Percentiles rank a stretch among this genome's conserved stretches.
Evolutionary conservation across 2,329 filamentous ascomycete genomes (phyloP).

Genomic region (Penicillium sp.): DNA sequence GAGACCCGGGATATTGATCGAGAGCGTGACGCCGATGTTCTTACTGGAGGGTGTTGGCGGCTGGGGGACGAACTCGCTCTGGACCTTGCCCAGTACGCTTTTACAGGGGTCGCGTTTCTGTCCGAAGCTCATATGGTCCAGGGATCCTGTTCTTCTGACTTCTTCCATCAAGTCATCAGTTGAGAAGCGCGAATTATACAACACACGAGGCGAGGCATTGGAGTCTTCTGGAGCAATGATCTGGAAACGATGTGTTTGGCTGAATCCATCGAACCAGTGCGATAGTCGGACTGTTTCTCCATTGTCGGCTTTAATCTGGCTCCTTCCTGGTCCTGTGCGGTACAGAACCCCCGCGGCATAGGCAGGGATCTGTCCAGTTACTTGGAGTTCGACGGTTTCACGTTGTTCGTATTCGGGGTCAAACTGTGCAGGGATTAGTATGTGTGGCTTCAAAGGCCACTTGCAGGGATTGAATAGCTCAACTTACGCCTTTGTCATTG

Average conservation of each 20-base stretch:
- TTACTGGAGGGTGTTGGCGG: constrained; percentile 55
- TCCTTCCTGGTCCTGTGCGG: constrained; percentile 68
- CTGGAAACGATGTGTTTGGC: constrained; percentile 68
- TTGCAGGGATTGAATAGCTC: no score
- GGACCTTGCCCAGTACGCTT: constrained; percentile 65
- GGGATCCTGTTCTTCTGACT: constrained; percentile 58
- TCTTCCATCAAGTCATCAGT: constrained; percentile 60
- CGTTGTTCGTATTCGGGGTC: constrained; percentile 63
- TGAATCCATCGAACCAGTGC: constrained; percentile 80
- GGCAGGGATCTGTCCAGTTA: constrained; percentile 64
- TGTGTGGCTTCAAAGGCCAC: constrained; percentile 4
- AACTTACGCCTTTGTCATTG: constrained; percentile 50
- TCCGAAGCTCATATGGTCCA: constrained; percentile 61
- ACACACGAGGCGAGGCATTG: constrained; percentile 46
- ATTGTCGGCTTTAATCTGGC: constrained; percentile 57
- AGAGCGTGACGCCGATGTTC: constrained; percentile 65
- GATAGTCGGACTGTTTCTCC: constrained; percentile 58
- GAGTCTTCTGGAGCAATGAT: constrained; percentile 50
- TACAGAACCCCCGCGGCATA: constrained; percentile 71
- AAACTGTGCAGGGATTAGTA: constrained; percentile 50
- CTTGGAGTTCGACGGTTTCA: constrained; percentile 59
- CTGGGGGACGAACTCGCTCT: constrained; percentile 23
- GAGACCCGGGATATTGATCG: constrained; percentile 61
- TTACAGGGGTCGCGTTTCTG: constrained; percentile 71
- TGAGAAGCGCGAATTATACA: constrained; percentile 68